phyloP scores from a whole-genome alignment of 345 rosid genomes.

The Populus ilicifolia region DNA sequence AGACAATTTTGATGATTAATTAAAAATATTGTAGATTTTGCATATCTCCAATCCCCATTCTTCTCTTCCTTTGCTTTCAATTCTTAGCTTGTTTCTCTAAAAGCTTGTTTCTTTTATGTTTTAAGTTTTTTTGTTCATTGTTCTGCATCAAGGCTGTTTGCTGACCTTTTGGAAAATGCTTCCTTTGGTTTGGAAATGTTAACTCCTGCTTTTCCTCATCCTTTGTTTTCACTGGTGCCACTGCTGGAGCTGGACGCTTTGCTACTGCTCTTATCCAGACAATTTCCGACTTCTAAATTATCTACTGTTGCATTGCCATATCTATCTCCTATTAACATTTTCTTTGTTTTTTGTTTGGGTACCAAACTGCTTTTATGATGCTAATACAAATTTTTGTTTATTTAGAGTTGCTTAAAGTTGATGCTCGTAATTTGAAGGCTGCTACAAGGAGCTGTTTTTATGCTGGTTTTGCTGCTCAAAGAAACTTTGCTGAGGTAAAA shows the following conservation, averaged over 20 bases:
- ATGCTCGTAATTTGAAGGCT: constrained; percentile 43
- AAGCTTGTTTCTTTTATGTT: too few species aligned
- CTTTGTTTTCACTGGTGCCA: constrained; percentile 71
- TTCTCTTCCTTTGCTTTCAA: too few species aligned
- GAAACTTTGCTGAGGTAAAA: constrained; percentile 95
- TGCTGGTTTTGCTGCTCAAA: constrained; percentile 99
- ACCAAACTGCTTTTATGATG: constrained; percentile 2
- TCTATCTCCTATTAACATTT: background rate
- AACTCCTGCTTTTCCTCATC: constrained; percentile 86
- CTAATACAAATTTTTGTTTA: too few species aligned
- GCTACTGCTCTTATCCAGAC: constrained; percentile 96
- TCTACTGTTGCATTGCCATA: background rate
- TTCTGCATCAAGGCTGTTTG: constrained; percentile 46
- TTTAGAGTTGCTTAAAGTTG: constrained; percentile 20
- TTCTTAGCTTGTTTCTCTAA: too few species aligned
- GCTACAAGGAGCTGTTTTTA: constrained; percentile 92
- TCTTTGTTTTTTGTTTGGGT: background rate
- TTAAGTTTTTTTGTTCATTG: too few species aligned
- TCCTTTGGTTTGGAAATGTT: constrained; percentile 93
- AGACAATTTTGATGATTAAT: too few species aligned
- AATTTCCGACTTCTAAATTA: background rate
- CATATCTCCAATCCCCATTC: too few species aligned
- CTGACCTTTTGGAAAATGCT: constrained; percentile 90
- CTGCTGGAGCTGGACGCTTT: constrained; percentile 90
- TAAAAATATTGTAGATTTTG: too few species aligned